phyloP scores from a whole-genome alignment of 306 rosid genomes.

The Dalbergia oliveri region DNA sequence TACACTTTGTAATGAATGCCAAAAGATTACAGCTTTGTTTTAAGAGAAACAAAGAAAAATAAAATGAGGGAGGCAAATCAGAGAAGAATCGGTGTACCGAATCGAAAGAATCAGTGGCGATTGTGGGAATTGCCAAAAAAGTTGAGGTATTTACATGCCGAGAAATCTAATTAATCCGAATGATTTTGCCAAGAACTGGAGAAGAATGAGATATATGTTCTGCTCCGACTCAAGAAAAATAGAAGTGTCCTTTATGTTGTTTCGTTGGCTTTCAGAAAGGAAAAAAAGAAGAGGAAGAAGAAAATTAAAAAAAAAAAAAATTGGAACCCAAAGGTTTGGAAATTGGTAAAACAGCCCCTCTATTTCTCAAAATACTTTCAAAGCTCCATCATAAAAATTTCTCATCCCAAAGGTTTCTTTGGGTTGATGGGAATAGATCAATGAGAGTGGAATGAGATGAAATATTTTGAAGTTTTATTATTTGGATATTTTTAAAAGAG shows the following conservation, averaged over 20 bases:
- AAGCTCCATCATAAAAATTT: too few species aligned
- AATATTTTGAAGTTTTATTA: too few species aligned
- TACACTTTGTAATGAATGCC: constrained; percentile 3
- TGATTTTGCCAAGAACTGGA: constrained; percentile 30
- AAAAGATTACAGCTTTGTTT: constrained; percentile 34
- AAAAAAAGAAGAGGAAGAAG: too few species aligned
- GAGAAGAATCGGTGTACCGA: constrained; percentile 49
- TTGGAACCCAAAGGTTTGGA: not conserved
- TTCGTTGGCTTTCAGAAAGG: not conserved
- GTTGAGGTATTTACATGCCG: constrained; percentile 43
- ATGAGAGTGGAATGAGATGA: too few species aligned
- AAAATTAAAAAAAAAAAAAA: too few species aligned
- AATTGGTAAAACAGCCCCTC: not conserved
- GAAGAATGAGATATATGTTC: constrained; percentile 39
- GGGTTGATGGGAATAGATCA: too few species aligned
- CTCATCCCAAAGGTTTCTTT: too few species aligned
- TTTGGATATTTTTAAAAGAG: too few species aligned
- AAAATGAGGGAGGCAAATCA: not conserved
- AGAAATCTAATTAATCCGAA: constrained; percentile 44
- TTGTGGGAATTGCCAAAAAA: constrained; percentile 39
- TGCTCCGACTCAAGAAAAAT: constrained; percentile 33
- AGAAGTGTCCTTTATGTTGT: constrained; percentile 28
- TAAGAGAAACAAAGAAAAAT: not conserved
- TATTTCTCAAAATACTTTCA: not conserved
- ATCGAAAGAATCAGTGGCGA: constrained; percentile 27